Percentiles rank a stretch among this genome's conserved stretches.
Evolutionary conservation across 202 grass and related monocot genomes (phyloP).

Genomic region (Panicum virgatum): DNA sequence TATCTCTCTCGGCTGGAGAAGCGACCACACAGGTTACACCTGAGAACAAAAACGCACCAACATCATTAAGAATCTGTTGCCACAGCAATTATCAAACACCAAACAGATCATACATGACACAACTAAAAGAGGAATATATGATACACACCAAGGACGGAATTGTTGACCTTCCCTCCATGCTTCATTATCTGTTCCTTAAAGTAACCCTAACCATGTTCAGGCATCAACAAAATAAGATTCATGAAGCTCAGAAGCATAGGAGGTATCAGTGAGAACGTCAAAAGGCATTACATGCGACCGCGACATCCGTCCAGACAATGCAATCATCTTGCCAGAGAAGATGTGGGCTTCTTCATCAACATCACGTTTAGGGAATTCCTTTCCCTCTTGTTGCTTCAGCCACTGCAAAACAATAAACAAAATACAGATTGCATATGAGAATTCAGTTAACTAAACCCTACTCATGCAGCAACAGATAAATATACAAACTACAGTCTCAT

Average conservation of each 20-base stretch:
- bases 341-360: constrained; percentile 49
- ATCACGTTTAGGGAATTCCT: constrained; percentile 45
- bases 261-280: neutral
- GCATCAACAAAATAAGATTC: constrained; percentile 14
- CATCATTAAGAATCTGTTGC: neutral
- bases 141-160: constrained; percentile 59
- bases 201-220: constrained; percentile 47
- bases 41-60: constrained; percentile 17
- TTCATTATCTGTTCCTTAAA: constrained; percentile 80
- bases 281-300: constrained; percentile 65
- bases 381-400: constrained; percentile 53
- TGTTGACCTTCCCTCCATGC: constrained; percentile 69
- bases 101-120: neutral
- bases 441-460: neutral
- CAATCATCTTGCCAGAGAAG: constrained; percentile 65
- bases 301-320: constrained; percentile 77
- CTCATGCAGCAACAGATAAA: neutral
- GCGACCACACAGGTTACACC: constrained; percentile 70
- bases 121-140: neutral
- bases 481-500: neutral
- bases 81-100: constrained; percentile 9
- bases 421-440: constrained; percentile 1
- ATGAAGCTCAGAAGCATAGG: neutral
- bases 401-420: constrained; percentile 49
- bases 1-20: constrained; percentile 63